phyloP scores from a whole-genome alignment of 257 asterid species.

The Ilex asprella region DNA sequence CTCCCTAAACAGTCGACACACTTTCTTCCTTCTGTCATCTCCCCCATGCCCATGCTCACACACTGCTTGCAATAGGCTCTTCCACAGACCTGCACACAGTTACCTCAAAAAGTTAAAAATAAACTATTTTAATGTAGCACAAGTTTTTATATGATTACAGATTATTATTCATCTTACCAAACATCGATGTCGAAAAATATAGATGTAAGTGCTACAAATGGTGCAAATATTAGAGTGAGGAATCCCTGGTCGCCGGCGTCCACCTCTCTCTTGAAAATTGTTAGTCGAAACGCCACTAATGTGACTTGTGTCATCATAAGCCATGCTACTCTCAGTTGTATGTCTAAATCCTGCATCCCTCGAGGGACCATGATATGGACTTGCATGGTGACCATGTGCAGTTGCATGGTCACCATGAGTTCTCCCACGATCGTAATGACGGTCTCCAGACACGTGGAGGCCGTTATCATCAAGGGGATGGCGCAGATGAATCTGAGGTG shows the following conservation, averaged over 20 bases:
- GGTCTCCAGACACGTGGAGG: slow-evolving; percentile 5
- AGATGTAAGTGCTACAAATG: slow-evolving; percentile 51
- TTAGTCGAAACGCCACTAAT: slow-evolving; percentile 30
- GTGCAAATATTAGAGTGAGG: slow-evolving; percentile 84
- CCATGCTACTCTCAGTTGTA: slow-evolving; percentile 27
- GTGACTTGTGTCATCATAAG: slow-evolving; percentile 41
- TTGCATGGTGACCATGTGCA: slow-evolving; percentile 12
- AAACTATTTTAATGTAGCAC: too few relatives aligned
- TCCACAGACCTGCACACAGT: slow-evolving; percentile 50
- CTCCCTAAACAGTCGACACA: slow-evolving; percentile 66
- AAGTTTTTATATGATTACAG: too few relatives aligned
- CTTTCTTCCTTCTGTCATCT: slow-evolving; percentile 71
- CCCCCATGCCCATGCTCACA: slow-evolving; percentile 68
- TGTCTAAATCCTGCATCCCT: slow-evolving; percentile 13
- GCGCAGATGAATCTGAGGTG: slow-evolving; percentile 1
- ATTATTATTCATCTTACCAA: slow-evolving; percentile 26
- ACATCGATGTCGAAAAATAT: slow-evolving; percentile 68
- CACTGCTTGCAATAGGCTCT: slow-evolving; percentile 78
- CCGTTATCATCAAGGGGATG: slow-evolving; percentile 12
- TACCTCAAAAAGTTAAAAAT: background rate
- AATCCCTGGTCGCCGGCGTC: slow-evolving; percentile 58
- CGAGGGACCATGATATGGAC: slow-evolving; percentile 9
- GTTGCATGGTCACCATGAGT: slow-evolving; percentile 15
- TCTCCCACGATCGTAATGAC: background rate
- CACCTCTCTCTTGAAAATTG: slow-evolving; percentile 21